A percentile compares a stretch with the other conserved stretches of the same genome.
These are phyloP conservation scores for Dryadomyces quercivorus DNA, from an alignment of 2,329 filamentous ascomycete species.

Conservation along the genomic window DNA sequence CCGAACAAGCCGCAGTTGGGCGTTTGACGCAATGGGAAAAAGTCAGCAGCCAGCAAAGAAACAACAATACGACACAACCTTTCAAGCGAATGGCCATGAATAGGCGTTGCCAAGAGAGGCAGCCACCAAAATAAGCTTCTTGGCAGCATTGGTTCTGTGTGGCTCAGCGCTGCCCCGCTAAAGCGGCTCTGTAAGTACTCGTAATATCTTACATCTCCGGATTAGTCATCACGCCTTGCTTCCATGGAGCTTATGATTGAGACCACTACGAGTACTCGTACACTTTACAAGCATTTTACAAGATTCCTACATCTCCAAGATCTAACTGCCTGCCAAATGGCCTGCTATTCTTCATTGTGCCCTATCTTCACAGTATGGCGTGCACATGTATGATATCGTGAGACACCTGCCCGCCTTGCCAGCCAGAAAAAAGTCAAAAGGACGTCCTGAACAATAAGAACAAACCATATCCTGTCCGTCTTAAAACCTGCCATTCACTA, in stretches of 20 bases:
- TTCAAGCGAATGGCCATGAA: too few species aligned
- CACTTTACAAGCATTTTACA: too few species aligned
- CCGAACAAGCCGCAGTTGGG: too few species aligned
- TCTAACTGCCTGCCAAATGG: too few species aligned
- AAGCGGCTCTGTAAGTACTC: neutral
- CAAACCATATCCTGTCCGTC: too few species aligned
- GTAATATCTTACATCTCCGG: neutral
- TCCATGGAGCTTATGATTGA: too few species aligned
- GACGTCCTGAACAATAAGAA: too few species aligned
- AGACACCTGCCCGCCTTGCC: neutral
- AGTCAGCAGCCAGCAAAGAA: neutral
- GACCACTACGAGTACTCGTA: too few species aligned
- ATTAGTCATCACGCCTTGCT: too few species aligned
- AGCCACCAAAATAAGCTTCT: constrained; percentile 1
- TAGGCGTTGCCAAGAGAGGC: neutral
- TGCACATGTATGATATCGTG: neutral
- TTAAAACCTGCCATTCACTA: too few species aligned
- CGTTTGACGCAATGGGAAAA: neutral
- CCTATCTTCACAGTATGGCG: neutral
- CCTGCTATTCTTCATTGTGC: neutral
- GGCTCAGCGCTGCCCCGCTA: neutral
- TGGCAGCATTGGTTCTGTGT: neutral
- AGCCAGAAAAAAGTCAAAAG: neutral
- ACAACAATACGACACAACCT: neutral
- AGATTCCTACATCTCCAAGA: too few species aligned